Evolutionary conservation across 2,329 filamentous ascomycete species (phyloP).

Genomic region (Cordyceps tenuipes): DNA sequence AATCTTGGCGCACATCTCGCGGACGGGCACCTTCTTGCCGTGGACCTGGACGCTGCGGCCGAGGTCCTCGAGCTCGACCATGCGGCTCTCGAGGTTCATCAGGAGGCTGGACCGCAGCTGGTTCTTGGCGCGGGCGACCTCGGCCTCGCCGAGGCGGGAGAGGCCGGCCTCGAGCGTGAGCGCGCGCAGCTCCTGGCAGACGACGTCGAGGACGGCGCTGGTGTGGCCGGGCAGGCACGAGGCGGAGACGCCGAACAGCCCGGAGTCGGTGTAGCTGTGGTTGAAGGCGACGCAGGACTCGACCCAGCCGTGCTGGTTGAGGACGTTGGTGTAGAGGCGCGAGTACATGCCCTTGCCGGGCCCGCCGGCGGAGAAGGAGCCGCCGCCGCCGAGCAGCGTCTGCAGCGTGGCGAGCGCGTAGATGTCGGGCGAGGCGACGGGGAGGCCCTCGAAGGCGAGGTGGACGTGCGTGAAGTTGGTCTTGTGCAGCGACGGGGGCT

Average conservation of each 20-base stretch:
- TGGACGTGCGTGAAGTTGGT: constrained; percentile 87
- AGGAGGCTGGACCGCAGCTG: constrained; percentile 82
- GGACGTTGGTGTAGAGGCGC: constrained; percentile 90
- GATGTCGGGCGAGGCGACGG: constrained; percentile 84
- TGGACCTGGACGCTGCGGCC: constrained; percentile 96
- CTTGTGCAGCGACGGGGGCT: constrained; percentile 69
- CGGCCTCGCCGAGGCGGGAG: constrained; percentile 59
- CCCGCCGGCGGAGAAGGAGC: constrained; percentile 92
- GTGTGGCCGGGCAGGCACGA: constrained; percentile 75
- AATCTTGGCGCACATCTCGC: constrained; percentile 87
- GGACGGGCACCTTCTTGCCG: constrained; percentile 80
- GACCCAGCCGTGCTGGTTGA: constrained; percentile 97
- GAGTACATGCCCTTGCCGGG: constrained; percentile 99
- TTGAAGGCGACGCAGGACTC: constrained; percentile 95
- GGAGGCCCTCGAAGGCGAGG: constrained; percentile 88
- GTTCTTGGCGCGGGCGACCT: constrained; percentile 93
- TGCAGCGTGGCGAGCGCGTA: constrained; percentile 94
- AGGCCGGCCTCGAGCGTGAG: constrained; percentile 71
- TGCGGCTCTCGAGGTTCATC: constrained; percentile 95
- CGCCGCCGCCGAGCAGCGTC: constrained; percentile 89
- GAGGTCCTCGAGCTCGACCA: constrained; percentile 96
- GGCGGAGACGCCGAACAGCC: constrained; percentile 87
- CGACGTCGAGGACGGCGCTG: constrained; percentile 81
- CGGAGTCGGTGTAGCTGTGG: constrained; percentile 92
- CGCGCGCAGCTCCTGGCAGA: constrained; percentile 80